phyloP scores from a whole-genome alignment of 495 filamentous ascomycete species.

The Penicillium crystallinum region DNA sequence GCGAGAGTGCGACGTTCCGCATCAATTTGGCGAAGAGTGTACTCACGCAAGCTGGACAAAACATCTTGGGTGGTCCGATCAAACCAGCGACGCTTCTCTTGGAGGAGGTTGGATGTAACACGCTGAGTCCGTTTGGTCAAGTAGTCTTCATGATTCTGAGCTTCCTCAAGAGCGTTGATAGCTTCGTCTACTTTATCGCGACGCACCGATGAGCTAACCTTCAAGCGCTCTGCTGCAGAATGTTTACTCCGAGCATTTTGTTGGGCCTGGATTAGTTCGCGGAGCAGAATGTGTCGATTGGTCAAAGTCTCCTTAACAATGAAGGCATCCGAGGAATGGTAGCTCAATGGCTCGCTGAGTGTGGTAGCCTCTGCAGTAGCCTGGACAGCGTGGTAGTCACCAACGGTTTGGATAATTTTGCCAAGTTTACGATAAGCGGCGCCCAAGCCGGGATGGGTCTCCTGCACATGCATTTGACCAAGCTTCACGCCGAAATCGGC shows the following conservation, averaged over 20 bases:
- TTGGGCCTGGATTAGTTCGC: conserved; percentile 85
- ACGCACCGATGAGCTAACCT: conserved; percentile 73
- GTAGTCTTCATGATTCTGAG: conserved; percentile 68
- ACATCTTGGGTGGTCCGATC: conserved; percentile 78
- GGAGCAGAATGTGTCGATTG: conserved; percentile 96
- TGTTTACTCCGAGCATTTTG: conserved; percentile 72
- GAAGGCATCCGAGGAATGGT: conserved; percentile 93
- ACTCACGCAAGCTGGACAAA: conserved; percentile 76
- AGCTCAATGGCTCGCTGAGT: conserved; percentile 86
- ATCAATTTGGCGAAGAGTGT: conserved; percentile 91
- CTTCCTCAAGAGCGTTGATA: conserved; percentile 81
- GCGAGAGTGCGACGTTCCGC: conserved; percentile 88
- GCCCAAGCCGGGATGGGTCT: conserved; percentile 79
- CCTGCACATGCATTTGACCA: conserved; percentile 76
- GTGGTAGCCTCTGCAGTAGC: conserved; percentile 95
- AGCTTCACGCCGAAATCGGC: conserved; percentile 90
- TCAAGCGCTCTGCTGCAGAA: conserved; percentile 81
- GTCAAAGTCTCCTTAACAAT: conserved; percentile 99
- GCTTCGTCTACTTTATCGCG: conserved; percentile 96
- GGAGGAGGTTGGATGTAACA: conserved; percentile 82
- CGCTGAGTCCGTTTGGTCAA: conserved; percentile 77
- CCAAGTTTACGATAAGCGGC: conserved; percentile 94
- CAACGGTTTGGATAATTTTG: conserved; percentile 83
- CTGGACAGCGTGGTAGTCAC: conserved; percentile 96
- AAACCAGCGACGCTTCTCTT: conserved; percentile 90